Evolutionary conservation across 2,329 filamentous ascomycete genomes (phyloP), one percentile per base, ranked within the genome.

Genomic region (Cladophialophora psammophila): DNA sequence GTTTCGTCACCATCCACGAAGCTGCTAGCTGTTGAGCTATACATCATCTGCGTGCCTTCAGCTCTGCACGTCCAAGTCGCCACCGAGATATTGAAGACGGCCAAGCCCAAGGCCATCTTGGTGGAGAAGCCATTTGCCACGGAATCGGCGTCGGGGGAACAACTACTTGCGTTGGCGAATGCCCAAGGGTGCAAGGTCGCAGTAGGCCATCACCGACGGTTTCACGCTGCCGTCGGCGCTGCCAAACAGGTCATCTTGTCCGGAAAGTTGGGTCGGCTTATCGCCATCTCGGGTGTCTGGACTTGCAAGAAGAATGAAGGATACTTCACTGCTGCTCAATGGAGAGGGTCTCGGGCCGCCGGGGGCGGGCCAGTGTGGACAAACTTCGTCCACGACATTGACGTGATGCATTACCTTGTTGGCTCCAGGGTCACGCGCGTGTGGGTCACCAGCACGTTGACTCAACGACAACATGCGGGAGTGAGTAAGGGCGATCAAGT

Each of bases 181-280:
- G 52, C n/a, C 4, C 31, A 34, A 26, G 52, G 52, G 4, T 31
- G 15, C 18, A 18, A 40, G 12, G 12, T 56, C 13, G 34, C 38
- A 9, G 64, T 69, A 13, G 67, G 67, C 31, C 67, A 69, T 45
- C 67, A 69, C 42, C 67, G 67, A 10, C 67, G 67, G 8, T 63
- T 55, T 34, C 40, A 67, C 40, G 42, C 64, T 18, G 31, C 32
- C 18, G 54, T 69, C 20, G n/a, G 10, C 1, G 67, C 64, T 15
- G 60, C 64, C 9, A 69, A 67, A 40, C 13, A 55, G 10, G 59
- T 45, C 26, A 48, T 69, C 12, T 35, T 26, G 32, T 26, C 35
- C 34, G 57, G 56, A 9, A 32, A 8, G n/a, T 7, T 69, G 7
- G 67, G 67, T 12, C n/a, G 59, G n/a, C 12, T 63, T 35, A 56